Base-by-base conservation (phyloP, 768 basidiomycete species). In the Pleurotus platypus region DNA sequence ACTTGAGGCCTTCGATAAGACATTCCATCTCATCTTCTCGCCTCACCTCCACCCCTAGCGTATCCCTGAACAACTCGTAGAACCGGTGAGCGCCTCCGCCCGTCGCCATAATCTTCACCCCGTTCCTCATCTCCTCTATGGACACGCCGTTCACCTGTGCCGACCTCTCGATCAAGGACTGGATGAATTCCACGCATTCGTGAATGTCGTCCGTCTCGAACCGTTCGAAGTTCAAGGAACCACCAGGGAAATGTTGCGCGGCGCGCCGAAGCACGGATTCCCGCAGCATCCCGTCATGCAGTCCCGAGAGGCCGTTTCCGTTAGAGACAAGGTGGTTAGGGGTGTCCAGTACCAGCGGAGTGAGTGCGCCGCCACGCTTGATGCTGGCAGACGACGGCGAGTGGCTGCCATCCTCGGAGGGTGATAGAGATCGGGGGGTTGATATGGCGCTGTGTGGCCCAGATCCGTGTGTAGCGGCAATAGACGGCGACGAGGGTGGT, bases 11-110 rank as follows among this genome's bases (percentile, higher is more conserved):
- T 64, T 93, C 89, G 62, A 98, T 98, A 67, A 98, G 73, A 66
- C 97, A 98, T 74, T 93, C 96, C 97, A 99, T 98, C 80, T 99
- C 97, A 69, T 98, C 97, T 72, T 98, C 96, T 57, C 89, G 73
- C 59, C 78, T 76, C 43, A 98, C 93, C 66, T 95, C 93, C 50
- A 98, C 92, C 24, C 79, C 84, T 12, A 98, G 75, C 61, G 83
- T 83, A 18, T 76, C 75, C 50, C 78, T 78, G 70, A 99, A 89
- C 51, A 90, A 75, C 64, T 91, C 89, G 70, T 95, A 87, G 75
- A 95, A 98, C 67, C 84, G 87, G 79, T 97, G 94, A 42, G 96
- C 96, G 38, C 97, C 97, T 15, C 97, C 97, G 15, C 97, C 97
- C 0, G 97, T 99, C 4, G 95, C 95, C 85, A 98, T 90, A 64